These are phyloP conservation scores for Candida maltosa DNA, from an alignment of 805 yeast genomes.

Conservation along the genomic window DNA sequence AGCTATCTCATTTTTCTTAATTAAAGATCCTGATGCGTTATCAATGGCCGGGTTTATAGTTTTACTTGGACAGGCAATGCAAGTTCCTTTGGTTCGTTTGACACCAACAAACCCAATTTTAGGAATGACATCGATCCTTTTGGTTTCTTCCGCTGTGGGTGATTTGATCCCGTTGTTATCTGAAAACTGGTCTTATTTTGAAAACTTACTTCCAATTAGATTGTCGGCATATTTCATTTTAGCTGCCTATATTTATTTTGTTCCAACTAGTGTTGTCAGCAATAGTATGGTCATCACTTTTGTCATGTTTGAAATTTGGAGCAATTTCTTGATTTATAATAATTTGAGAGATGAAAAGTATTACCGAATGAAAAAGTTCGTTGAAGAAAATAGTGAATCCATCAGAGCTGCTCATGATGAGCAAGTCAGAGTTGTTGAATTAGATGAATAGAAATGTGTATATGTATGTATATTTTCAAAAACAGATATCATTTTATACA, in stretches of 20 bases:
- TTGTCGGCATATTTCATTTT: constrained; percentile 47
- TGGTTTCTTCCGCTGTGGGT: constrained; percentile 41
- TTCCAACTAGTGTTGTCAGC: constrained; percentile 45
- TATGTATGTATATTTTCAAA: constrained; percentile 3
- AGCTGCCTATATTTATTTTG: constrained; percentile 48
- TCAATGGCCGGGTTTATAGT: constrained; percentile 44
- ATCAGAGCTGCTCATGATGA: constrained; percentile 26
- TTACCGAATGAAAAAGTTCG: constrained; percentile 41
- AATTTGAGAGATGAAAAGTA: constrained; percentile 64
- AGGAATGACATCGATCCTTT: constrained; percentile 48
- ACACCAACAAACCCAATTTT: constrained; percentile 40
- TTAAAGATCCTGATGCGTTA: constrained; percentile 46
- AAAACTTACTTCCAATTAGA: constrained; percentile 58
- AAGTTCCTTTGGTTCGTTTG: constrained; percentile 32
- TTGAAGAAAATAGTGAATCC: constrained; percentile 37
- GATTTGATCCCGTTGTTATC: constrained; percentile 62
- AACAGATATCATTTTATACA: constrained; percentile 6
- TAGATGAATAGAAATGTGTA: constrained; percentile 9
- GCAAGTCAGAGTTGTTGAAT: constrained; percentile 27
- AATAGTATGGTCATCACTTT: constrained; percentile 61
- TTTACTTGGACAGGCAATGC: constrained; percentile 61
- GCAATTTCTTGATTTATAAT: constrained; percentile 58
- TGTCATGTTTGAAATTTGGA: constrained; percentile 66
- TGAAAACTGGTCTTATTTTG: constrained; percentile 49
- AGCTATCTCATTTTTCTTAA: constrained; percentile 41